Evolutionary conservation across 2,329 filamentous ascomycete species (phyloP).

Genomic region (Fusarium nelsonii): DNA sequence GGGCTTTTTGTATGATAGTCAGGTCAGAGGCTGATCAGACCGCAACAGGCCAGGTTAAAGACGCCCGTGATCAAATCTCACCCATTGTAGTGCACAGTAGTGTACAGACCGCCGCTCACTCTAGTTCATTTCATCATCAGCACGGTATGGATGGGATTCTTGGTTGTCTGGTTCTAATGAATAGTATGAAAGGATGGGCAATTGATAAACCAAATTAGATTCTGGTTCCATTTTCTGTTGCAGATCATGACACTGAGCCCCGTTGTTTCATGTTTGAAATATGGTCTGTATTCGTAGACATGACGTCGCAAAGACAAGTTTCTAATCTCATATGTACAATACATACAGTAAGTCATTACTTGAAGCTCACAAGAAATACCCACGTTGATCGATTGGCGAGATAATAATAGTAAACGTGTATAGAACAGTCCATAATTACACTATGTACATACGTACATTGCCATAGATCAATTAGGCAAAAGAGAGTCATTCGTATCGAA

Average conservation of each 20-base stretch:
- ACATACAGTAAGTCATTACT: neutral
- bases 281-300: conserved; percentile 18
- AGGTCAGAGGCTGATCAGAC: conserved; percentile 15
- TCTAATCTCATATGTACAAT: conserved; percentile 1
- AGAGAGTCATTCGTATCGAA: conserved; percentile 9
- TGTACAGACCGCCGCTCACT: neutral
- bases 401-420: conserved; percentile 17
- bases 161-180: neutral
- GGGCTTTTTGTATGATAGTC: conserved; percentile 18
- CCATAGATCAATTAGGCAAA: conserved; percentile 21
- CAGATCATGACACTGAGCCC: conserved; percentile 34
- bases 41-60: neutral
- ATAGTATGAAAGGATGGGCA: conserved; percentile 3
- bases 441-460: neutral
- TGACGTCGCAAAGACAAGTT: conserved; percentile 30
- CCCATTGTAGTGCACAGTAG: neutral
- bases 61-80: conserved; percentile 14
- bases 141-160: conserved; percentile 1
- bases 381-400: conserved; percentile 10
- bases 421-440: neutral
- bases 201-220: conserved; percentile 11
- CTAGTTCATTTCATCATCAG: conserved; percentile 4
- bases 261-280: conserved; percentile 30
- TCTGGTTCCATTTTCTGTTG: conserved; percentile 10
- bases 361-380: neutral